Evolutionary conservation across 164 flowering plant species (phyloP).

Genomic region (Piper betle): DNA sequence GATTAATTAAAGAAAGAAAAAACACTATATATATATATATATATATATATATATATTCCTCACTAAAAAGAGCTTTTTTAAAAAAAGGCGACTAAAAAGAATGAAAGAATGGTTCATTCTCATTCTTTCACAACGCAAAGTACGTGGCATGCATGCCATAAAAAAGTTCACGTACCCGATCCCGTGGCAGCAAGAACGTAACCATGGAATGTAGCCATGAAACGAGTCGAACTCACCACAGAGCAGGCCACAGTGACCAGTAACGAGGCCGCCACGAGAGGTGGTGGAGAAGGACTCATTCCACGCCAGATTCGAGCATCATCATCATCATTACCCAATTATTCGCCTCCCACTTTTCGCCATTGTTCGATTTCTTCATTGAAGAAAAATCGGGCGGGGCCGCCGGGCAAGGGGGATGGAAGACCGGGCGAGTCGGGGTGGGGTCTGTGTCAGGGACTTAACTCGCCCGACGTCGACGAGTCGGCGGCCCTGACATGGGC

Average conservation of each 20-base stretch:
- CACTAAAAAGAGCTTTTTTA: no score
- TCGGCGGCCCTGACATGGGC: background rate
- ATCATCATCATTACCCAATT: conserved; percentile 5
- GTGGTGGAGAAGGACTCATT: background rate
- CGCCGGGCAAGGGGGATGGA: background rate
- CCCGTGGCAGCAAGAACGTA: no score
- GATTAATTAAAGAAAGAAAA: no score
- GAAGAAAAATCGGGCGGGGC: background rate
- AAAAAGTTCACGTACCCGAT: no score
- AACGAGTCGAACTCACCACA: background rate
- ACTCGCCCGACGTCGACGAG: background rate
- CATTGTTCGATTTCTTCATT: no score
- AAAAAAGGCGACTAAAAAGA: no score
- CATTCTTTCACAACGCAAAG: no score
- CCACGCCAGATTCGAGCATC: background rate
- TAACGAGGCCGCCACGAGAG: background rate
- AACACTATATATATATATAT: no score
- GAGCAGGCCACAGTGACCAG: background rate
- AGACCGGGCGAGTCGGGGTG: background rate
- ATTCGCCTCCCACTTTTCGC: background rate
- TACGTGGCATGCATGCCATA: no score
- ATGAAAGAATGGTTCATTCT: no score
- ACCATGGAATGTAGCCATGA: no score
- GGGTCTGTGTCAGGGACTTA: background rate
- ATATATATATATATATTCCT: no score